phyloP scores from a whole-genome alignment of 73 alveolate species.

The Loxodes magnus region DNA sequence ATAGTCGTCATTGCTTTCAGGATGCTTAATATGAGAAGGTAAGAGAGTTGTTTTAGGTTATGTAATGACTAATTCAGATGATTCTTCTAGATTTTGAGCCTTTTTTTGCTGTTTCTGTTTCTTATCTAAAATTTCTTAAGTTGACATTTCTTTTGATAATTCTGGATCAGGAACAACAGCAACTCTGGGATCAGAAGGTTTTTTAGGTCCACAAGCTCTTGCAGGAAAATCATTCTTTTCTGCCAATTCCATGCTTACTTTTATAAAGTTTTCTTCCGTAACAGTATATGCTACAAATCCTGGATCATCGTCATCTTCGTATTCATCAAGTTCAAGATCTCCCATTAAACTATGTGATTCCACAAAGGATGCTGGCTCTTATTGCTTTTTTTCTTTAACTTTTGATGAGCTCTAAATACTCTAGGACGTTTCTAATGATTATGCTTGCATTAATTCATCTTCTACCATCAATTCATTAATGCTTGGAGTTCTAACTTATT shows the following conservation, averaged over 20 bases:
- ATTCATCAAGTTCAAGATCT: conserved; percentile 56
- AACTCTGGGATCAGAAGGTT: neutral
- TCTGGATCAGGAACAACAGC: no score
- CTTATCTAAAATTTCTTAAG: neutral
- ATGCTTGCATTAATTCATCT: no score
- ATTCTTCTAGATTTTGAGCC: neutral
- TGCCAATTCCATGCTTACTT: conserved; percentile 80
- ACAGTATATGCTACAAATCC: conserved; percentile 91
- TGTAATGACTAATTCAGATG: neutral
- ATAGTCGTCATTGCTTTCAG: conserved; percentile 85
- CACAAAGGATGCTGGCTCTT: no score
- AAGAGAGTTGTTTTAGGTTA: conserved; percentile 2
- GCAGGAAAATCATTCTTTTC: conserved; percentile 82
- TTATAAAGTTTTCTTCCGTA: conserved; percentile 74
- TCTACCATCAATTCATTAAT: no score
- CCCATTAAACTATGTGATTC: no score
- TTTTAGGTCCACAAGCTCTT: conserved; percentile 51
- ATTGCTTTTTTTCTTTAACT: no score
- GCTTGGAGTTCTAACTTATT: no score
- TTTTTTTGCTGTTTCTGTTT: neutral
- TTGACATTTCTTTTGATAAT: no score
- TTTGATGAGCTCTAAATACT: no score
- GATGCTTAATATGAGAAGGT: conserved; percentile 81
- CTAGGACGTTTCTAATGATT: no score
- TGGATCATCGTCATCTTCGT: conserved; percentile 95